phyloP scores from a whole-genome alignment of 1,284 basidiomycete genomes.

The Quambalaria eucalypti region DNA sequence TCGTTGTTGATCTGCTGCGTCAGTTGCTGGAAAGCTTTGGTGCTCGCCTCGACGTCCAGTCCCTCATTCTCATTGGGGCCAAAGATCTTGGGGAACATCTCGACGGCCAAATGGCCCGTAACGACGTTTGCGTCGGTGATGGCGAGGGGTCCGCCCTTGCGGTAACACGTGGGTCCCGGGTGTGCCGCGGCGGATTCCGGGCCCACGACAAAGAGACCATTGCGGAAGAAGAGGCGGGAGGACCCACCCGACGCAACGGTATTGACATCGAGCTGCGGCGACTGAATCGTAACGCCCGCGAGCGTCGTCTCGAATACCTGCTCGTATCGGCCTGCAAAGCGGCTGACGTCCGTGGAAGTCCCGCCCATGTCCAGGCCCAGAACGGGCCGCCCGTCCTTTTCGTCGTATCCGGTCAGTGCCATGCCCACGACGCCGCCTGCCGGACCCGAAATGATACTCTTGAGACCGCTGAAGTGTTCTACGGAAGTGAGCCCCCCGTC shows the following conservation, averaged over 20 bases:
- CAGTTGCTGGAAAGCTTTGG: slow-evolving; percentile 59
- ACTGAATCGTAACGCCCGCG: slow-evolving; percentile 78
- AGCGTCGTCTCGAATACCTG: slow-evolving; percentile 83
- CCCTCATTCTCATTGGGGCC: slow-evolving; percentile 74
- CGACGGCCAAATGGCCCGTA: slow-evolving; percentile 38
- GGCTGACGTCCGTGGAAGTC: slow-evolving; percentile 80
- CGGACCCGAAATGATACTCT: slow-evolving; percentile 76
- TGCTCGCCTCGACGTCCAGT: slow-evolving; percentile 58
- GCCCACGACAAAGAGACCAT: slow-evolving; percentile 41
- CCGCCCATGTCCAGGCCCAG: slow-evolving; percentile 60
- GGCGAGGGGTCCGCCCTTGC: slow-evolving; percentile 42
- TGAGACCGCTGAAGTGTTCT: slow-evolving; percentile 76
- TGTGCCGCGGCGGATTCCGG: slow-evolving; percentile 43
- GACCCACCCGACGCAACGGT: slow-evolving; percentile 44
- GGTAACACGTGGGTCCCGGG: slow-evolving; percentile 43
- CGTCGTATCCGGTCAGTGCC: slow-evolving; percentile 73
- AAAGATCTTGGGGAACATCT: slow-evolving; percentile 71
- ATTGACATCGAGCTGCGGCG: slow-evolving; percentile 58
- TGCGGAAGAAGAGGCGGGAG: slow-evolving; percentile 40
- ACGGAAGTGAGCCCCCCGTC: slow-evolving; percentile 71
- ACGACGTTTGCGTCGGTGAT: slow-evolving; percentile 46
- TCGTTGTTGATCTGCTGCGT: slow-evolving; percentile 61
- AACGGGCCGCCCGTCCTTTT: slow-evolving; percentile 58
- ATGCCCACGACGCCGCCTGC: slow-evolving; percentile 83
- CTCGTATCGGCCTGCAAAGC: slow-evolving; percentile 76